Percentiles rank a stretch among this genome's conserved stretches.
These are phyloP conservation scores for Dipodascus geniculatus DNA, from an alignment of 805 yeast genomes.

Conservation along the genomic window DNA sequence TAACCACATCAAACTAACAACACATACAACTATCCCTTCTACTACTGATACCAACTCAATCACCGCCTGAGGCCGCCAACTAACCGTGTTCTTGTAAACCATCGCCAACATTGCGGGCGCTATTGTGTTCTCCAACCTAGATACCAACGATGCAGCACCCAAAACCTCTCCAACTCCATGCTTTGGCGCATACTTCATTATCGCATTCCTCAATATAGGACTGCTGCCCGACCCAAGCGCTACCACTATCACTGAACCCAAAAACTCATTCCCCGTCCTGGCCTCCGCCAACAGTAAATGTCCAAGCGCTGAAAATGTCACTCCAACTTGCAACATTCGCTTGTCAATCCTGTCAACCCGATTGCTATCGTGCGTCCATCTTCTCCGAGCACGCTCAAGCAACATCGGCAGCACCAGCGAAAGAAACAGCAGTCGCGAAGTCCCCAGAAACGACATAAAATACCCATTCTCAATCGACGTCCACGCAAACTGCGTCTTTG, in stretches of 20 bases:
- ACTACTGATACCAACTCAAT: slow-evolving; percentile 12
- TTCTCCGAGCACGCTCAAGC: slow-evolving; percentile 7
- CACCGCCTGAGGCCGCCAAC: slow-evolving; percentile 11
- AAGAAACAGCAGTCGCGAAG: slow-evolving; percentile 17
- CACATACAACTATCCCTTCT: not conserved
- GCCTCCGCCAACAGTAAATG: slow-evolving; percentile 14
- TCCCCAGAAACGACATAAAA: slow-evolving; percentile 19
- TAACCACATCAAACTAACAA: not conserved
- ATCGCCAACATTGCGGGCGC: slow-evolving; percentile 12
- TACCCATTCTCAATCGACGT: slow-evolving; percentile 23
- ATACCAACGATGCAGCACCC: slow-evolving; percentile 17
- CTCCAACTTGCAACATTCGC: slow-evolving; percentile 13
- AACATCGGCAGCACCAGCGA: slow-evolving; percentile 16
- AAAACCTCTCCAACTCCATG: slow-evolving; percentile 17
- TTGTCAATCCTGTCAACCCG: slow-evolving; percentile 15
- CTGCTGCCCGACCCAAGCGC: slow-evolving; percentile 13
- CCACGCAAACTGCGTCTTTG: slow-evolving; percentile 22
- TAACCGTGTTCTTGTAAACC: slow-evolving; percentile 13
- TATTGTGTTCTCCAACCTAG: slow-evolving; percentile 12
- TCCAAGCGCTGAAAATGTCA: slow-evolving; percentile 9
- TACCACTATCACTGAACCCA: slow-evolving; percentile 9
- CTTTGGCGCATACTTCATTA: slow-evolving; percentile 17
- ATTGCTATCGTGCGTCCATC: slow-evolving; percentile 2
- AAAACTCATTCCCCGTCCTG: slow-evolving; percentile 10
- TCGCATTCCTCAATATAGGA: slow-evolving; percentile 15